Conservation (phyloP, 2,329 filamentous ascomycete genomes). For the Ceratocystis colombiana region DNA sequence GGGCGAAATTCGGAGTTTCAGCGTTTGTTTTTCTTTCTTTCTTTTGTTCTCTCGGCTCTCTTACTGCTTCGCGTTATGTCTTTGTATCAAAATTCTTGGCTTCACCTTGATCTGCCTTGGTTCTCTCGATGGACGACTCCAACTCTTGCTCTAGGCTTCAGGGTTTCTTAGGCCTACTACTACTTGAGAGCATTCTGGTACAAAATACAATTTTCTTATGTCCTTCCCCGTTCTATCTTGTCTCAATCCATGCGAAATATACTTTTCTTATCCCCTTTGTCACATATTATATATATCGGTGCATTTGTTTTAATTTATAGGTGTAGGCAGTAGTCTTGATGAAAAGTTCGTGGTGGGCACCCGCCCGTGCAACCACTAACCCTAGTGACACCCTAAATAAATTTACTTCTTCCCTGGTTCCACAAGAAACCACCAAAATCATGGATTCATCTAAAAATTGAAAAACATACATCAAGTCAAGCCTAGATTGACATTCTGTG, state of each 20-base stretch:
- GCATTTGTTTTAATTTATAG: background rate
- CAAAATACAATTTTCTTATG: conserved; percentile 4
- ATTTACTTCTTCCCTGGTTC: background rate
- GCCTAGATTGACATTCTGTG: background rate
- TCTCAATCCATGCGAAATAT: conserved; percentile 6
- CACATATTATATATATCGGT: background rate
- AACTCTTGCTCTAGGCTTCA: background rate
- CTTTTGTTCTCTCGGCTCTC: background rate
- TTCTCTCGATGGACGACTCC: background rate
- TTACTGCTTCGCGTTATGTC: background rate
- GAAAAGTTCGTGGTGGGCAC: background rate
- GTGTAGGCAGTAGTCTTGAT: too few relatives aligned
- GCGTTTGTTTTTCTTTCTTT: conserved; percentile 15
- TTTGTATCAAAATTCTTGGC: background rate
- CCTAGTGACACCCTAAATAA: background rate
- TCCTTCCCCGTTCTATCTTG: background rate
- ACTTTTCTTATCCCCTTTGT: background rate
- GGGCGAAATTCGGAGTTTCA: conserved; percentile 10
- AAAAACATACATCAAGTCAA: too few relatives aligned
- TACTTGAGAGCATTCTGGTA: background rate
- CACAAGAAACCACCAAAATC: background rate
- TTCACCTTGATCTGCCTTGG: background rate
- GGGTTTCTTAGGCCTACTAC: background rate
- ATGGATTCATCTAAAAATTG: too few relatives aligned
- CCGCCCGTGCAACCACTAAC: background rate